Conservation (phyloP, 192 early-diverging fungal genomes). For the Gigaspora rosea region DNA sequence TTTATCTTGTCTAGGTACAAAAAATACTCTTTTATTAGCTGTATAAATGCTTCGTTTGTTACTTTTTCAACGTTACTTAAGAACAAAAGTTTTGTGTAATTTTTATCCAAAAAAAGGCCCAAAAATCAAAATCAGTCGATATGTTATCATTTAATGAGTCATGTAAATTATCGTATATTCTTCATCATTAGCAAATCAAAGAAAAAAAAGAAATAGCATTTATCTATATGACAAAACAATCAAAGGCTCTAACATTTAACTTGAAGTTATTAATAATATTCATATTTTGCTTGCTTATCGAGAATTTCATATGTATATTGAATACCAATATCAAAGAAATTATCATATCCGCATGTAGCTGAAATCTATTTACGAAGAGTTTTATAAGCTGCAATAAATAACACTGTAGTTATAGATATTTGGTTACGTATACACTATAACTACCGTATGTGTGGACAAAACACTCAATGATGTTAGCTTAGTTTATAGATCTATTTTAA, state of each 20-base stretch:
- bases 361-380: conserved; percentile 47
- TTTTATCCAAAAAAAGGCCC: too few species aligned
- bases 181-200: too few species aligned
- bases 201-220: too few species aligned
- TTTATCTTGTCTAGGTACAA: too few species aligned
- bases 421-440: conserved; percentile 33
- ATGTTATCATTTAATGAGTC: too few species aligned
- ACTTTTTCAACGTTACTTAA: too few species aligned
- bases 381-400: conserved; percentile 31
- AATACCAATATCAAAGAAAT: conserved; percentile 47
- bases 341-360: conserved; percentile 46
- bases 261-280: background rate
- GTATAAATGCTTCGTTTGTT: too few species aligned
- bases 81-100: too few species aligned
- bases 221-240: too few species aligned
- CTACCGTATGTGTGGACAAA: conserved; percentile 37
- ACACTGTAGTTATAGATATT: conserved; percentile 30
- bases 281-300: conserved; percentile 3
- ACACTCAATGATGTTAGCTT: conserved; percentile 42
- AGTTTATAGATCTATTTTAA: conserved; percentile 39
- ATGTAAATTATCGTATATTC: too few species aligned
- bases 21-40: too few species aligned
- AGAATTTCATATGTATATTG: conserved; percentile 56
- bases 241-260: background rate
- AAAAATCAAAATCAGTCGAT: too few species aligned